Evolutionary conservation across 2,329 filamentous ascomycete genomes (phyloP).

Genomic region (Knufia fluminis): DNA sequence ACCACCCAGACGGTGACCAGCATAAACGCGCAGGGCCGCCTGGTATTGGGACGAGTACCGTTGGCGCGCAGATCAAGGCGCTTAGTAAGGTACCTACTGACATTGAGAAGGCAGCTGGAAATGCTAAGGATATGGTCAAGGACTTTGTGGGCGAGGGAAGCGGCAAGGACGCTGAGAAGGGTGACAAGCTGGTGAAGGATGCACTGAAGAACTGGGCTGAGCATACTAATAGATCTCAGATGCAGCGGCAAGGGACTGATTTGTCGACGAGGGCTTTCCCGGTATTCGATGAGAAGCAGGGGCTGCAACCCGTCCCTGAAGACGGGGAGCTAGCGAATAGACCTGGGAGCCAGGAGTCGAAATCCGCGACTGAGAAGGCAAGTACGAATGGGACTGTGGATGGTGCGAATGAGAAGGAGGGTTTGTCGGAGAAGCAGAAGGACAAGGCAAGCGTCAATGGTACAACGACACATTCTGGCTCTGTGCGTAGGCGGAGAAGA

Average conservation of each 20-base stretch:
- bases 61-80: constrained; percentile 23
- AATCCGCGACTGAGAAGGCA: constrained; percentile 30
- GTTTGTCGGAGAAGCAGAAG: background rate
- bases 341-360: constrained; percentile 29
- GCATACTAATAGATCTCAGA: constrained; percentile 27
- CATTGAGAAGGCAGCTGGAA: constrained; percentile 26
- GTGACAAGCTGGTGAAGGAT: constrained; percentile 24
- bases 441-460: constrained; percentile 9
- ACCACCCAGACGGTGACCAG: constrained; percentile 39
- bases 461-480: constrained; percentile 28
- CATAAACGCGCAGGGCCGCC: constrained; percentile 33
- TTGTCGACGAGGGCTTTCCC: constrained; percentile 17
- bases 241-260: constrained; percentile 28
- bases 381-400: background rate
- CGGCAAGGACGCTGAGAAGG: constrained; percentile 18
- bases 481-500: constrained; percentile 32
- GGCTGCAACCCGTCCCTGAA: constrained; percentile 17
- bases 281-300: constrained; percentile 18
- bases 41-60: constrained; percentile 27
- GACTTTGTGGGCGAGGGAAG: constrained; percentile 13
- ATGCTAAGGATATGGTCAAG: constrained; percentile 27
- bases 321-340: constrained; percentile 24
- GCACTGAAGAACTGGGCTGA: constrained; percentile 28
- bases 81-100: constrained; percentile 24
- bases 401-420: background rate